Evolutionary conservation across 2,329 filamentous ascomycete genomes (phyloP), one percentile per base, ranked within the genome.

Genomic region (Aspergillus novofumigatus): DNA sequence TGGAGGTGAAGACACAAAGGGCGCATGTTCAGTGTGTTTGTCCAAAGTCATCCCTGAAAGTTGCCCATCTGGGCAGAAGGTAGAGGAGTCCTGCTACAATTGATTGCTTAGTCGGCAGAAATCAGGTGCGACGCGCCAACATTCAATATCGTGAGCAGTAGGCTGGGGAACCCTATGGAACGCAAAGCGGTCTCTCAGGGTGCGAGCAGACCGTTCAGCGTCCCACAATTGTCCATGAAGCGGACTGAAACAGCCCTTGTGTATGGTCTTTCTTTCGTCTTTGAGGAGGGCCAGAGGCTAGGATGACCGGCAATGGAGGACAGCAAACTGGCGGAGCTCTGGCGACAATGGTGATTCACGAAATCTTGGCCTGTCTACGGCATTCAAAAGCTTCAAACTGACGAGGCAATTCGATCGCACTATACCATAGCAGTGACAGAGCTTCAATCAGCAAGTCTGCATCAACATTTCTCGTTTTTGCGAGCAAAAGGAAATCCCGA

Each of bases 131-230:
- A 49, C 47, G 54, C 54, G 47, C 47, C 35, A 53, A 60, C 49
- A 47, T 38, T 45, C 23, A 51, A 23, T 21, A 47, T 25, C 21
- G 56, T 53, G 49, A 45, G 50, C 55, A 57, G 61, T 67, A 73
- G 74, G 74, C 73, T 75, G 74, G 72, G 73, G 76, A 76, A 76
- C 72, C 76, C 74, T 72, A 78, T 78, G 77, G 77, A 79, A 80
- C 76, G 77, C 77, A 78, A 78, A 78, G 72, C 75, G 75, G 76
- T 73, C 77, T 78, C 77, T 78, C 77, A 76, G 59, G 65, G 59
- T 67, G 65, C 69, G 77, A 79, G 77, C 67, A 75, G 76, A 79
- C 76, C 76, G 74, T 77, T 77, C 66, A 63, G 76, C 77, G 76
- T 78, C 76, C 77, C 77, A 79, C 75, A 77, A 72, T 70, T 71